These are phyloP conservation scores for Aurantiochytrium sp. DNA, from an alignment of 108 stramenopile genomes.

Conservation along the genomic window DNA sequence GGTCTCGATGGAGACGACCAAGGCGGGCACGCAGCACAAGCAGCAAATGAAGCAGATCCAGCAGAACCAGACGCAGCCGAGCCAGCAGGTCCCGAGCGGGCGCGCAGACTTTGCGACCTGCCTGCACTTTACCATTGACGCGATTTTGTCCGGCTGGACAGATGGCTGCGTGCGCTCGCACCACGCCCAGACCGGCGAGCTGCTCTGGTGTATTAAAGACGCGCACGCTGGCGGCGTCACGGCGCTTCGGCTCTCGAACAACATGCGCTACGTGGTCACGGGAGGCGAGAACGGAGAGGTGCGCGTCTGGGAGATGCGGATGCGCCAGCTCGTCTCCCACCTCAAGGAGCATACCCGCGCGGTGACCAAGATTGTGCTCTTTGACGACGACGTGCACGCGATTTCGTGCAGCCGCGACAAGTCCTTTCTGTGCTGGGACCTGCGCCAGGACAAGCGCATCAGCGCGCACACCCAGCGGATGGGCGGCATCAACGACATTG, in stretches of 20 bases:
- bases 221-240: slow-evolving; percentile 60
- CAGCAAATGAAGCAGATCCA: not conserved
- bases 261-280: slow-evolving; percentile 54
- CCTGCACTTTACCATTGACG: slow-evolving; percentile 27
- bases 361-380: slow-evolving; percentile 45
- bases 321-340: slow-evolving; percentile 57
- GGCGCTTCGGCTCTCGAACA: slow-evolving; percentile 48
- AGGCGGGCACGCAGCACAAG: slow-evolving; percentile 33
- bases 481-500: slow-evolving; percentile 60
- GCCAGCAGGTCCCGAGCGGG: not conserved
- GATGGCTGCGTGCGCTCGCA: slow-evolving; percentile 57
- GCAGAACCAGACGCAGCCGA: not conserved
- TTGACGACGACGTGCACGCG: slow-evolving; percentile 55
- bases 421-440: slow-evolving; percentile 60
- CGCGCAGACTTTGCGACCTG: not conserved
- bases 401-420: slow-evolving; percentile 43
- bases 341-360: slow-evolving; percentile 55
- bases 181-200: slow-evolving; percentile 47
- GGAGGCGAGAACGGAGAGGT: slow-evolving; percentile 60
- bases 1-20: slow-evolving; percentile 36
- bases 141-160: slow-evolving; percentile 56
- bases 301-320: slow-evolving; percentile 64
- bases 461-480: slow-evolving; percentile 60
- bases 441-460: slow-evolving; percentile 49
- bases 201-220: slow-evolving; percentile 58